Evolutionary conservation across 352 stramenopile genomes (phyloP).

Genomic region (Globisporangium abappressorium): DNA sequence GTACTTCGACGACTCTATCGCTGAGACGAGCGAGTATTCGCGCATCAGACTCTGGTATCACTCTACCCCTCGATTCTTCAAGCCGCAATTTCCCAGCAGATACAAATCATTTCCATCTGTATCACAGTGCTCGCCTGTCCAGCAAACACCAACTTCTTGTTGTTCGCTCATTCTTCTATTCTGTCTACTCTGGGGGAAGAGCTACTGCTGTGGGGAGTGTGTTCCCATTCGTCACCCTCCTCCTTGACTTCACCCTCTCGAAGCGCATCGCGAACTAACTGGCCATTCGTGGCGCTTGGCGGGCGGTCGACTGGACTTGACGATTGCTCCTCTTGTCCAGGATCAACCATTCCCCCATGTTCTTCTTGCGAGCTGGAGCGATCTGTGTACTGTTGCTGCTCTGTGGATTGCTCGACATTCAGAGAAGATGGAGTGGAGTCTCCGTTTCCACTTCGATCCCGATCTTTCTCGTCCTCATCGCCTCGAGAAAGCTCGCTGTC

Average conservation of each 20-base stretch:
- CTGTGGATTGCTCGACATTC: neutral
- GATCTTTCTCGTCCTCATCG: neutral
- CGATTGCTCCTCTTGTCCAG: neutral
- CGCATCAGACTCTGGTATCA: neutral
- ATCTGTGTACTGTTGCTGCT: neutral
- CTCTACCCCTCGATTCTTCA: neutral
- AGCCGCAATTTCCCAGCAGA: neutral
- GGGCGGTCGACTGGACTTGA: neutral
- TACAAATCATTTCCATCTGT: neutral
- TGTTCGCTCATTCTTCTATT: conserved; percentile 12
- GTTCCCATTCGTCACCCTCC: neutral
- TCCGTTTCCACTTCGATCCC: neutral
- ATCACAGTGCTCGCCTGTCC: neutral
- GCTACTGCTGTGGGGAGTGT: neutral
- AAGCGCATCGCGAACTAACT: neutral
- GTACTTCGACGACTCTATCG: neutral
- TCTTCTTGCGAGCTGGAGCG: neutral
- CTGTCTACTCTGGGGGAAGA: conserved; percentile 4
- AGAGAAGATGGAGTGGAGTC: neutral
- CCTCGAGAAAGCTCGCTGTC: neutral
- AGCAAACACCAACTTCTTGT: neutral
- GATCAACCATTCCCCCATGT: neutral
- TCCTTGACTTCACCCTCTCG: neutral
- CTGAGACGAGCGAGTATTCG: neutral
- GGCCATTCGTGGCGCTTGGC: neutral